Base-by-base conservation (phyloP, 306 rosid species). In the Fragaria nilgerrensis region DNA sequence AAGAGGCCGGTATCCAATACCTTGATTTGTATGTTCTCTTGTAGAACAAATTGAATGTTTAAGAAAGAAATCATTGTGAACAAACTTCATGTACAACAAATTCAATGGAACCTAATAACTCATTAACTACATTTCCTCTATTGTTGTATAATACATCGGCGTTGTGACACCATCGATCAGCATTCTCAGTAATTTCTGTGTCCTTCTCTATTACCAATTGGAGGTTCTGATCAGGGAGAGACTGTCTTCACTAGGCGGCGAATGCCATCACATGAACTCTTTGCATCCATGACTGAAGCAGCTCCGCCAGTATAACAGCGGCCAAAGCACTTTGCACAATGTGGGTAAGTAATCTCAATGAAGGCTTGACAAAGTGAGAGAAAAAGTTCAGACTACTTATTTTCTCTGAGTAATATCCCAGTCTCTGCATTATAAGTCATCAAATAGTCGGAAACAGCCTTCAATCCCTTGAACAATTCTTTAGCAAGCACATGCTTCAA, bases 331-430 rank as follows among this genome's bases (percentile, higher is more conserved):
- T 96, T 86, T 29, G 99, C 97, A 67, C 92, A 92, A 48, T 92
- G 89, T 64, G 97, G 93, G 87, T 83, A 90, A 77, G 90, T 90
- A 82, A 90, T 95, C 95, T 94, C 97, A 32, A 89, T 81, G 78
- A 89, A 95, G 70, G 97, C 92, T 73, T 93, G 88, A 86, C 99
- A 95, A 66, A 95, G 99, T 63, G 97, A 88, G 70, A 88, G 89
- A 84, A 94, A 91, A 81, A 94, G 98, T 74, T 90, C 96, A 43
- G 97, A 90, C 76, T 95, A 97, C 29, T 25, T 59, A 1, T 82
- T 89, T 61, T 90, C 88, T 78, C 88, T 83, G 69, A 95, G 97
- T 29, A 63, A 8, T 78, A 87, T 90, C 62, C 92, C 87, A 37
- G 41, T 37, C 44, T 93, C 88, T 29, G 10, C 39, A 78, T 88